Evolutionary conservation across 345 rosid species (phyloP).

Genomic region (Populus nigra): DNA sequence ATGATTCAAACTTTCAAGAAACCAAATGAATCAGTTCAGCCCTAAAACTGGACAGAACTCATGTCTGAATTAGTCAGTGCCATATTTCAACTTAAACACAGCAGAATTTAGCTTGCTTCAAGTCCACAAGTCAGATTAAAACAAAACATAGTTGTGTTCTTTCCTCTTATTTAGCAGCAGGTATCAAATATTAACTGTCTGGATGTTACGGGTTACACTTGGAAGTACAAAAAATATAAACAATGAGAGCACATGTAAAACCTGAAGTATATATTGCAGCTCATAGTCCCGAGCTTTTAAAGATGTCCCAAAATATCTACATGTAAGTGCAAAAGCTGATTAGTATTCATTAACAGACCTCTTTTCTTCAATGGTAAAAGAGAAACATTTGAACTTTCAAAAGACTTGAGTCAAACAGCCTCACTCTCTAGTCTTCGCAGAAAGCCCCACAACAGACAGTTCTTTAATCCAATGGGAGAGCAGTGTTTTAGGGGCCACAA

Average conservation of each 20-base stretch:
- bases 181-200: not conserved
- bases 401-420: slow-evolving; percentile 25
- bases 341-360: not conserved
- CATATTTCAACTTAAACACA: not conserved
- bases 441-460: slow-evolving; percentile 79
- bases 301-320: slow-evolving; percentile 77
- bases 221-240: slow-evolving; percentile 2
- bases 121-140: not conserved
- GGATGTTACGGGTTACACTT: not conserved
- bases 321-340: slow-evolving; percentile 8
- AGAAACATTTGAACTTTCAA: slow-evolving; percentile 8
- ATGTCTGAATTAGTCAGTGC: not conserved
- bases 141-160: not conserved
- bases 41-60: not conserved
- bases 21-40: not conserved
- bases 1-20: not conserved
- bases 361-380: not conserved
- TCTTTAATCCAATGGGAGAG: slow-evolving; percentile 97
- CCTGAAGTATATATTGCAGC: slow-evolving; percentile 84
- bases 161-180: not conserved
- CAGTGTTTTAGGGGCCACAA: slow-evolving; percentile 94
- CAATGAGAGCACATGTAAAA: slow-evolving; percentile 21
- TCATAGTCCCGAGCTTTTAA: slow-evolving; percentile 81
- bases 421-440: slow-evolving; percentile 79
- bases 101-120: not conserved